Evolutionary conservation across 129 eudicot genomes (phyloP).

Genomic region (Helianthus annuus): DNA sequence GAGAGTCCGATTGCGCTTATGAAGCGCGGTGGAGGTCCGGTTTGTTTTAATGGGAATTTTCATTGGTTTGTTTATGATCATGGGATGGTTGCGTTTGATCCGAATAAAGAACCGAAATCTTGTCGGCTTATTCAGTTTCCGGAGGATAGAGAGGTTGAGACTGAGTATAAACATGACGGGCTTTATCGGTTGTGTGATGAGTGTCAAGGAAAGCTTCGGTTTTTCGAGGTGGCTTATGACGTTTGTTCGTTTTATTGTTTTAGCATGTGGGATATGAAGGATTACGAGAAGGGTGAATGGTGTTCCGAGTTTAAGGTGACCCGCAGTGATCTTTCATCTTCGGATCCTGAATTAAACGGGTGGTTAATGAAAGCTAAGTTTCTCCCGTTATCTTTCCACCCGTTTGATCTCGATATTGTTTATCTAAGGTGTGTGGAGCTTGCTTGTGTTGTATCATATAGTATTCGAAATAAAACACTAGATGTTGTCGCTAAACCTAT

Average conservation of each 20-base stretch:
- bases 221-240: slow-evolving; percentile 44
- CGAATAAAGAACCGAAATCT: slow-evolving; percentile 26
- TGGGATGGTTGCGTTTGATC: slow-evolving; percentile 59
- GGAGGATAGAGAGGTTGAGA: slow-evolving; percentile 32
- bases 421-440: slow-evolving; percentile 51
- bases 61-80: slow-evolving; percentile 53
- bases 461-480: slow-evolving; percentile 31
- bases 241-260: slow-evolving; percentile 31
- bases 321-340: slow-evolving; percentile 45
- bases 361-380: slow-evolving; percentile 34
- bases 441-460: slow-evolving; percentile 46
- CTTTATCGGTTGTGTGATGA: slow-evolving; percentile 49
- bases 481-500: slow-evolving; percentile 43
- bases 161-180: slow-evolving; percentile 40
- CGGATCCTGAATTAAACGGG: slow-evolving; percentile 33
- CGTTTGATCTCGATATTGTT: slow-evolving; percentile 43
- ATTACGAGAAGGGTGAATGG: slow-evolving; percentile 54
- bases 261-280: slow-evolving; percentile 50
- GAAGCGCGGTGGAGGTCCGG: slow-evolving; percentile 54
- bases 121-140: slow-evolving; percentile 46
- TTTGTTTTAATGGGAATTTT: slow-evolving; percentile 36
- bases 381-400: slow-evolving; percentile 50
- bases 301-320: slow-evolving; percentile 39
- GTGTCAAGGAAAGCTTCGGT: slow-evolving; percentile 41
- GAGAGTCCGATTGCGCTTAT: slow-evolving; percentile 31